Percentiles rank a stretch among this genome's conserved stretches.
Conservation (phyloP, 1,284 basidiomycete species). For the Apiotrichum montevideense region DNA sequence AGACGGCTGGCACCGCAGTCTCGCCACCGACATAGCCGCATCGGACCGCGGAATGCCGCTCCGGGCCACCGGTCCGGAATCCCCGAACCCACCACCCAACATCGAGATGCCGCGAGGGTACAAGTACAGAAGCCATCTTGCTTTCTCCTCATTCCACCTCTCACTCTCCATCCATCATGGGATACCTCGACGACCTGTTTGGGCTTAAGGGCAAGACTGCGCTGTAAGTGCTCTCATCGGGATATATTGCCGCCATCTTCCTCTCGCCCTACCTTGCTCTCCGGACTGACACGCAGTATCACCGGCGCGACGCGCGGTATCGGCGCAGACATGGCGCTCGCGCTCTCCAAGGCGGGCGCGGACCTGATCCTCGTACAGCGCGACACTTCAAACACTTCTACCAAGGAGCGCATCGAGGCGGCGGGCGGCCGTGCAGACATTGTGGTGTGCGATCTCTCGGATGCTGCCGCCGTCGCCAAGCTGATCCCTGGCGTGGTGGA, state of each 20-base stretch:
- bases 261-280: neutral
- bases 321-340: conserved; percentile 46
- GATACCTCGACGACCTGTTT: conserved; percentile 47
- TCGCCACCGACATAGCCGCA: too few relatives aligned
- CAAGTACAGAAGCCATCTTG: neutral
- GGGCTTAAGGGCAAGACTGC: conserved; percentile 49
- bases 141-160: neutral
- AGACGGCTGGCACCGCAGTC: too few relatives aligned
- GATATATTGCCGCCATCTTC: too few relatives aligned
- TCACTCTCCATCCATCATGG: neutral
- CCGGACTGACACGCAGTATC: conserved; percentile 20
- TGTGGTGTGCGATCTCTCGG: conserved; percentile 69
- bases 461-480: conserved; percentile 61
- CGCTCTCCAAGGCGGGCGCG: conserved; percentile 60
- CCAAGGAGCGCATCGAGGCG: conserved; percentile 55
- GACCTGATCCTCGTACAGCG: conserved; percentile 72
- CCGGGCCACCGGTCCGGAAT: conserved; percentile 6
- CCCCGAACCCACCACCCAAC: neutral
- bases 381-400: conserved; percentile 54
- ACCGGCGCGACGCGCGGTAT: conserved; percentile 47
- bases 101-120: neutral
- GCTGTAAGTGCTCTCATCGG: conserved; percentile 37
- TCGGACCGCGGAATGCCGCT: conserved; percentile 3
- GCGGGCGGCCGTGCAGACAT: conserved; percentile 49
- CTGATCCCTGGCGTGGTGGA: conserved; percentile 56